Evolutionary conservation across 495 filamentous ascomycete genomes (phyloP), one percentile per base, ranked within the genome.

Genomic region (Aspergillus nanangensis): DNA sequence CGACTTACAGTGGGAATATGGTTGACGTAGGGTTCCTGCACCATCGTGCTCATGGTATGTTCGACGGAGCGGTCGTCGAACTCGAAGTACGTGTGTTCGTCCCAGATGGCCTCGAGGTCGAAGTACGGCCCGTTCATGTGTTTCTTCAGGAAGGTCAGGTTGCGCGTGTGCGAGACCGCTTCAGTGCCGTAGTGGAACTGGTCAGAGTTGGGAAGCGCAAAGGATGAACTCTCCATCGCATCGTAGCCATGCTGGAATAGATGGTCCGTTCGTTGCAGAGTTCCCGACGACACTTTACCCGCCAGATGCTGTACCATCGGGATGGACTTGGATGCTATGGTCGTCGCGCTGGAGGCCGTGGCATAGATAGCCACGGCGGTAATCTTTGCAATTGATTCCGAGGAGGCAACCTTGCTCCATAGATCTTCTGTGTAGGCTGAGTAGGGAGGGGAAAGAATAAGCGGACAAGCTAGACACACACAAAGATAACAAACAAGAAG

Each of bases 31-130:
- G 76, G 76, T 14, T 69, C 57, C 7, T 66, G 46, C 7, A 71
- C 69, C 66, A 78, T 80, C 2, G 76, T 75, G 1, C 61, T 57
- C 62, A 81, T 63, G 5, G 59, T 62, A 15, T 49, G 23, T 22
- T 60, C 54, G 1, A 60, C 59, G 8, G 57, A 62, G 0, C 59
- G 56, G 37, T 47, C 45, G 3, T 38, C 52, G 51, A 69, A 59
- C 36, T 62, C 52, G 32, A 50, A 50, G 40, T 56, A 49, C 0
- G 62, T 60, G 47, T 82, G 76, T 46, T 75, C 58, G 23, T 85
- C 80, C 58, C 79, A 69, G 7, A 77, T 69, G 2, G 47, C 58
- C 51, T 85, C 81, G 5, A 82, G 52, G 42, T 80, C 75, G 20
- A 76, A 76, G 34, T 78, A 55, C 2, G 57, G 57, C 0, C 60